phyloP scores from a whole-genome alignment of 805 yeast genomes.

The Cyberlindnera japonica region DNA sequence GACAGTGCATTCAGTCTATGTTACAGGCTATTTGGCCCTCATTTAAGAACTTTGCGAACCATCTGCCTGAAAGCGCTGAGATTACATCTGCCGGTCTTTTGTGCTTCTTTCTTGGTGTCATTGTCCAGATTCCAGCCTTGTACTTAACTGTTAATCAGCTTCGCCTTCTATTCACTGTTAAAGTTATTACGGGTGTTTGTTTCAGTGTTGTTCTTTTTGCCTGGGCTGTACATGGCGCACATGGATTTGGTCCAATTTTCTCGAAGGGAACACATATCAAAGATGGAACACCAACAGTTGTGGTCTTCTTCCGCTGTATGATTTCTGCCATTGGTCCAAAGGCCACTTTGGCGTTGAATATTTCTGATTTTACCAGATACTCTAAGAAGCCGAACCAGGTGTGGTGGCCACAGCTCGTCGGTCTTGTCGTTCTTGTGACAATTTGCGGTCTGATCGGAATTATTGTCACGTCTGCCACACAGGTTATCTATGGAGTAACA shows the following conservation, averaged over 20 bases:
- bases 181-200: constrained; percentile 30
- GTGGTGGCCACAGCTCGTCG: constrained; percentile 31
- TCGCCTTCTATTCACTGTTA: constrained; percentile 33
- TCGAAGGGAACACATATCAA: constrained; percentile 21
- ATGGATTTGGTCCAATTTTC: constrained; percentile 28
- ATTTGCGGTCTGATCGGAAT: constrained; percentile 32
- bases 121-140: constrained; percentile 32
- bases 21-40: constrained; percentile 56
- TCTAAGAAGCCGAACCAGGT: constrained; percentile 30
- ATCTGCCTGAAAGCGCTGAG: constrained; percentile 19
- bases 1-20: constrained; percentile 69
- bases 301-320: constrained; percentile 27
- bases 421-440: constrained; percentile 28
- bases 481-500: constrained; percentile 34
- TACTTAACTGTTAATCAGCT: constrained; percentile 32
- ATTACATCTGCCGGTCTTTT: constrained; percentile 31
- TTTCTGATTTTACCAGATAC: constrained; percentile 38
- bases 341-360: constrained; percentile 36
- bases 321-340: constrained; percentile 33
- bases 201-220: constrained; percentile 33
- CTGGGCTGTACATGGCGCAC: constrained; percentile 30
- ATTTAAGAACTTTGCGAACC: constrained; percentile 36
- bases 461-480: constrained; percentile 35
- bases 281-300: constrained; percentile 23
- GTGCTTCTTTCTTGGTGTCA: constrained; percentile 33